Evolutionary conservation across 176 grass and related monocot species (phyloP).

Genomic region (Oryza meridionalis): DNA sequence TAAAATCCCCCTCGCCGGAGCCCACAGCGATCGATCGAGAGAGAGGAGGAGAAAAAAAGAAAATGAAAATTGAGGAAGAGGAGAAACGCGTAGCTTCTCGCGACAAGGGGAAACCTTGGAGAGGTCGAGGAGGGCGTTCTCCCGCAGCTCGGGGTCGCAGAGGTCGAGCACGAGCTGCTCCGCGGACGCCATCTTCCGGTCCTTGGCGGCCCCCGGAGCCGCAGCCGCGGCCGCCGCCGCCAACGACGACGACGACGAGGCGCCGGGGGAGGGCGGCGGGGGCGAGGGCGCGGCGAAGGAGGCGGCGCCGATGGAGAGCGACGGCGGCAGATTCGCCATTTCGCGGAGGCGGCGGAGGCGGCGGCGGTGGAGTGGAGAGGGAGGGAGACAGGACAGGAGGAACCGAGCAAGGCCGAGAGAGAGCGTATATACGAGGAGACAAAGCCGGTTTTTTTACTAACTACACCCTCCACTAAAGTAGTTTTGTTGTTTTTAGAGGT

Average conservation of each 20-base stretch:
- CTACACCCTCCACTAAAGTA: neutral
- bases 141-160: conserved; percentile 75
- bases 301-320: conserved; percentile 50
- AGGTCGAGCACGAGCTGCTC: conserved; percentile 89
- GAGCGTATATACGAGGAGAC: neutral
- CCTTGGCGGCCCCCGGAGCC: conserved; percentile 20
- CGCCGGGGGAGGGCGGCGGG: conserved; percentile 17
- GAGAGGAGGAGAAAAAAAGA: neutral
- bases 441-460: neutral
- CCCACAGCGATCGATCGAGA: neutral
- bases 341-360: conserved; percentile 10
- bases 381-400: neutral
- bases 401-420: neutral
- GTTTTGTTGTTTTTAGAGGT: neutral
- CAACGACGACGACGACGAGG: conserved; percentile 9
- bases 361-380: conserved; percentile 3
- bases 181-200: conserved; percentile 64
- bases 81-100: neutral
- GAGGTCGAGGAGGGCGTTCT: conserved; percentile 71
- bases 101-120: conserved; percentile 55
- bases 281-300: conserved; percentile 41
- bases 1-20: neutral
- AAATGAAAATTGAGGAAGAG: neutral
- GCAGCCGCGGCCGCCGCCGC: no score
- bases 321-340: conserved; percentile 72